Evolutionary conservation across 306 rosid species (phyloP).

Genomic region (Purshia tridentata): DNA sequence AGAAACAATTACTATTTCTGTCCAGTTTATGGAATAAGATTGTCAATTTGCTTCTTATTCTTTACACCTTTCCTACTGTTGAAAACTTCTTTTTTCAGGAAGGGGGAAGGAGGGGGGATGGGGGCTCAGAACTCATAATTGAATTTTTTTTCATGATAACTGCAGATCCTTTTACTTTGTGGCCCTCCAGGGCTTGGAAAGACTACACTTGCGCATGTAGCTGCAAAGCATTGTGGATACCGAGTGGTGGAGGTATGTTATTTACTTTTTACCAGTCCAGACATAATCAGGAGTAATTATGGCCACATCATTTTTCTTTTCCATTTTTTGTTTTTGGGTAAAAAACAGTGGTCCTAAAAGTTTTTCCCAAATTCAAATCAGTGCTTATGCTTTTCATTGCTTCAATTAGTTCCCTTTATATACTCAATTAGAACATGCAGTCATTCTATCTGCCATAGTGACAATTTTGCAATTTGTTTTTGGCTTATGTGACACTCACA

Average conservation of each 20-base stretch:
- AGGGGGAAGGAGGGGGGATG: no score
- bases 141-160: conserved; percentile 15
- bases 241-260: conserved; percentile 78
- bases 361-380: background rate
- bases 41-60: background rate
- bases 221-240: conserved; percentile 95
- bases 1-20: background rate
- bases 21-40: background rate
- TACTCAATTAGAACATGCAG: background rate
- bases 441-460: background rate
- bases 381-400: background rate
- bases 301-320: conserved; percentile 4
- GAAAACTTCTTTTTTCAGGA: background rate
- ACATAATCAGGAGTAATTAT: conserved; percentile 16
- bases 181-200: conserved; percentile 96
- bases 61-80: background rate
- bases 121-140: no score
- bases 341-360: no score
- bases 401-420: background rate
- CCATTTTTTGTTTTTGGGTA: no score
- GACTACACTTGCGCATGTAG: conserved; percentile 95
- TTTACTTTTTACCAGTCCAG: conserved; percentile 12
- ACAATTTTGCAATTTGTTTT: background rate
- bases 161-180: conserved; percentile 86
- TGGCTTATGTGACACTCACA: background rate